These are phyloP conservation scores for Ziziphus jujuba DNA, from an alignment of 306 rosid genomes.

Conservation along the genomic window DNA sequence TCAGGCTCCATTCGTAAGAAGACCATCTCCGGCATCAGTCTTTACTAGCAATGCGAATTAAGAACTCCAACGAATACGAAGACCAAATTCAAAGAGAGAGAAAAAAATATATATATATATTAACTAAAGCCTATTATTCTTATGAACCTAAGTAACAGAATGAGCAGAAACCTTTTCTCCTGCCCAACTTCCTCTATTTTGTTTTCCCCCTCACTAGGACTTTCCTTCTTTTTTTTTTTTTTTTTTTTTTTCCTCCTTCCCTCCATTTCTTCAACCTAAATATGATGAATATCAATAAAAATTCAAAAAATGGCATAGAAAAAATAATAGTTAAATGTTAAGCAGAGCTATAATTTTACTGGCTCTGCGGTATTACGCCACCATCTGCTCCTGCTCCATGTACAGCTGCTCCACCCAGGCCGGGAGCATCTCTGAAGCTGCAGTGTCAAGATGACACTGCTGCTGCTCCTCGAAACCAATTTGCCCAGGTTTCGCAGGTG, in stretches of 20 bases:
- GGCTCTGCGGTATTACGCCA: constrained; percentile 37
- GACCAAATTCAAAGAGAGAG: constrained; percentile 1
- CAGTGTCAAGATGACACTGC: constrained; percentile 45
- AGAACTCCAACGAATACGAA: constrained; percentile 17
- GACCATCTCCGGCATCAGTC: constrained; percentile 3
- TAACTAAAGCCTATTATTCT: constrained; percentile 22
- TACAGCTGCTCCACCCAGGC: constrained; percentile 68
- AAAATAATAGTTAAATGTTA: constrained; percentile 32
- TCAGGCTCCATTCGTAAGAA: no score
- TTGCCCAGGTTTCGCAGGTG: constrained; percentile 30
- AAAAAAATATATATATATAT: background rate
- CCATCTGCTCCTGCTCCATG: constrained; percentile 70
- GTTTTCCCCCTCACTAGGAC: constrained; percentile 1
- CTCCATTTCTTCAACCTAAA: constrained; percentile 32
- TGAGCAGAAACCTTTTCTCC: constrained; percentile 46
- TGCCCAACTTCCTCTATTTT: constrained; percentile 23
- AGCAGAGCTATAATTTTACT: constrained; percentile 7
- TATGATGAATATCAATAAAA: constrained; percentile 40
- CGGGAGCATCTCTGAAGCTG: constrained; percentile 40
- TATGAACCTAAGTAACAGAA: constrained; percentile 16
- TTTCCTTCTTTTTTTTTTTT: no score
- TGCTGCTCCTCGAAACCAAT: constrained; percentile 45
- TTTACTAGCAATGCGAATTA: constrained; percentile 8
- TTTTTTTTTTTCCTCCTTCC: constrained; percentile 8
- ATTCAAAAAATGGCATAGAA: constrained; percentile 28